phyloP scores from a whole-genome alignment of 2,329 filamentous ascomycete species.

The Ophiocordyceps sinensis region DNA sequence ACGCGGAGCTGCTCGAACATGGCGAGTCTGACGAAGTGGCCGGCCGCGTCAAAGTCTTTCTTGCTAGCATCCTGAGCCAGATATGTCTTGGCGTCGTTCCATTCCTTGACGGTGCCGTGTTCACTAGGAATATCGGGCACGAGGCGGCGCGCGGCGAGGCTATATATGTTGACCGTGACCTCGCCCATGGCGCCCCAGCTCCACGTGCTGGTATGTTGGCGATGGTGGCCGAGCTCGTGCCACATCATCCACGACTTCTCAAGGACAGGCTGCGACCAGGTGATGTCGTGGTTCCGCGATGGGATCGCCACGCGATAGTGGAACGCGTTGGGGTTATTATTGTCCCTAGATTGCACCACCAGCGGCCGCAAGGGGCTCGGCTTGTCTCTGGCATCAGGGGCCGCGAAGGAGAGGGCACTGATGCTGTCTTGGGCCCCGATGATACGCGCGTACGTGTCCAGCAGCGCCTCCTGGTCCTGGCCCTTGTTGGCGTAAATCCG shows the following conservation, averaged over 20 bases:
- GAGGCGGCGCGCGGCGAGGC: background rate
- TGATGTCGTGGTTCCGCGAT: background rate
- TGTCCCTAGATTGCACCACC: background rate
- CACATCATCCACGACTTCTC: conserved; percentile 1
- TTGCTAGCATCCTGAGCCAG: too few species aligned
- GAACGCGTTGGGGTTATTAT: background rate
- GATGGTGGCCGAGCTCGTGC: conserved; percentile 3
- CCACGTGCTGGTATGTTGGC: background rate
- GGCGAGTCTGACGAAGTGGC: background rate
- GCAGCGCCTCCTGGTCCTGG: background rate
- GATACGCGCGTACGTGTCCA: background rate
- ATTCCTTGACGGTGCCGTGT: too few species aligned
- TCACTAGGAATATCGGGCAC: too few species aligned
- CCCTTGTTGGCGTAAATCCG: background rate
- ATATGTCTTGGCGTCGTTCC: too few species aligned
- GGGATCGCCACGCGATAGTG: background rate
- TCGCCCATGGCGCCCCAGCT: conserved; percentile 1
- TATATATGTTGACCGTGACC: conserved; percentile 1
- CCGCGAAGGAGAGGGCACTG: background rate
- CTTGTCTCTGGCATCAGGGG: background rate
- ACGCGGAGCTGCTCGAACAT: conserved; percentile 3
- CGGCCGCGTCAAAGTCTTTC: too few species aligned
- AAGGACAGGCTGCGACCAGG: background rate
- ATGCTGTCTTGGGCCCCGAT: conserved; percentile 2
- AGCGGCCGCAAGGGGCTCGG: conserved; percentile 3